phyloP scores from a whole-genome alignment of 2,329 filamentous ascomycete genomes.

The Ophiostoma sp. region DNA sequence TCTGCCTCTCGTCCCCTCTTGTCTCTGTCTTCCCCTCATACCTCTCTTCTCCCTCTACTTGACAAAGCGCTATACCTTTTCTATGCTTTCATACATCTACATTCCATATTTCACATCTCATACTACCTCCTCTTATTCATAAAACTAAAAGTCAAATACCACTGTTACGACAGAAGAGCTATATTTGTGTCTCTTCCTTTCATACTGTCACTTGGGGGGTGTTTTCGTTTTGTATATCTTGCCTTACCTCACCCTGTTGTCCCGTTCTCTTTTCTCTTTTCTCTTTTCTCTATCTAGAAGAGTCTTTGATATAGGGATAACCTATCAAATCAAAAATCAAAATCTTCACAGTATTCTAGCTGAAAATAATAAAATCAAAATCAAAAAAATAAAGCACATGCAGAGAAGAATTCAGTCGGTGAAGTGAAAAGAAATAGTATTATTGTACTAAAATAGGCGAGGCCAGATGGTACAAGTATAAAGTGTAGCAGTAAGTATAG shows the following conservation, averaged over 20 bases:
- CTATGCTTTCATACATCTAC: neutral
- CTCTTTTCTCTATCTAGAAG: too few species aligned
- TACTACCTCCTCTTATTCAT: neutral
- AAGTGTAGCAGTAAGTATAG: too few species aligned
- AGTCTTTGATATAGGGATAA: too few species aligned
- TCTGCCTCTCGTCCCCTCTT: neutral
- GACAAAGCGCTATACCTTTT: constrained; percentile 8
- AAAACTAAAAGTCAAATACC: constrained; percentile 14
- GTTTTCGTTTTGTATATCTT: neutral
- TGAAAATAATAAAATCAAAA: too few species aligned
- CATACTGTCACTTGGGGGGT: neutral
- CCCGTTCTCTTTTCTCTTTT: neutral
- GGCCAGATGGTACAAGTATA: neutral
- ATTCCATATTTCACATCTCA: neutral
- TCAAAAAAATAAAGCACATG: too few species aligned
- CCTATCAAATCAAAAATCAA: too few species aligned
- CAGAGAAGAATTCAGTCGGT: too few species aligned
- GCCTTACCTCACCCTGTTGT: neutral
- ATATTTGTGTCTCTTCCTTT: neutral
- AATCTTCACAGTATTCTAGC: too few species aligned
- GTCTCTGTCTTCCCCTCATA: neutral
- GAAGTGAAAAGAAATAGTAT: neutral
- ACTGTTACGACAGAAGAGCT: neutral
- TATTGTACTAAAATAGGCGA: neutral
- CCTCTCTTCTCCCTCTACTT: constrained; percentile 7